Evolutionary conservation across 768 basidiomycete species (phyloP).

Genomic region (Pleurotus citrinopileatus): DNA sequence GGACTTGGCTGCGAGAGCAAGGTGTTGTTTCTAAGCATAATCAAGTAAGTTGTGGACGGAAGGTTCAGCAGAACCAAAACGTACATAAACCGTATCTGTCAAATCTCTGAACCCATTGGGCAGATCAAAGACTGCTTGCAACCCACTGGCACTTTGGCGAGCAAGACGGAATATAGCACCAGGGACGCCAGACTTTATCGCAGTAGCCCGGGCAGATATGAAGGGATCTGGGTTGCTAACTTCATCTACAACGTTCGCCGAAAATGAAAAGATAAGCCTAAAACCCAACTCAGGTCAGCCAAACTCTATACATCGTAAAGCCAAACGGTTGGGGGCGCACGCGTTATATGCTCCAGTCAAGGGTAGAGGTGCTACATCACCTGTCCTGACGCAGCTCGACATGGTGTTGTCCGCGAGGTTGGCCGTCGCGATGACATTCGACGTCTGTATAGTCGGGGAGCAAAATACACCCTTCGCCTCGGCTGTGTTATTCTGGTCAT

Average conservation of each 20-base stretch:
- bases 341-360: conserved; percentile 58
- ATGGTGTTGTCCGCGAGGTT: conserved; percentile 42
- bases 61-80: conserved; percentile 22
- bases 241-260: conserved; percentile 20
- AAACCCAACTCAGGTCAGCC: neutral
- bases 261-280: conserved; percentile 40
- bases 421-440: conserved; percentile 39
- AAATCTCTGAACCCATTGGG: conserved; percentile 50
- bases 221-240: conserved; percentile 36
- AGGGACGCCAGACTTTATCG: conserved; percentile 52
- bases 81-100: conserved; percentile 50
- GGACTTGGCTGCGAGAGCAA: conserved; percentile 52
- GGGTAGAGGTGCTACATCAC: conserved; percentile 31
- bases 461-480: conserved; percentile 58
- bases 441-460: conserved; percentile 43
- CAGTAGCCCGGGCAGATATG: conserved; percentile 46
- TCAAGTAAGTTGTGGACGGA: neutral
- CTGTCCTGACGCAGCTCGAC: conserved; percentile 29
- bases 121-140: conserved; percentile 43
- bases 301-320: no score
- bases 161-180: conserved; percentile 60
- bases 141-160: conserved; percentile 31
- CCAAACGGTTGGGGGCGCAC: conserved; percentile 27
- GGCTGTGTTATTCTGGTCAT: conserved; percentile 23
- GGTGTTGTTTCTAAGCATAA: conserved; percentile 44